Evolutionary conservation across 129 eudicot genomes (phyloP), one percentile per base, ranked within the genome.

Genomic region (Dittrichia graveolens): DNA sequence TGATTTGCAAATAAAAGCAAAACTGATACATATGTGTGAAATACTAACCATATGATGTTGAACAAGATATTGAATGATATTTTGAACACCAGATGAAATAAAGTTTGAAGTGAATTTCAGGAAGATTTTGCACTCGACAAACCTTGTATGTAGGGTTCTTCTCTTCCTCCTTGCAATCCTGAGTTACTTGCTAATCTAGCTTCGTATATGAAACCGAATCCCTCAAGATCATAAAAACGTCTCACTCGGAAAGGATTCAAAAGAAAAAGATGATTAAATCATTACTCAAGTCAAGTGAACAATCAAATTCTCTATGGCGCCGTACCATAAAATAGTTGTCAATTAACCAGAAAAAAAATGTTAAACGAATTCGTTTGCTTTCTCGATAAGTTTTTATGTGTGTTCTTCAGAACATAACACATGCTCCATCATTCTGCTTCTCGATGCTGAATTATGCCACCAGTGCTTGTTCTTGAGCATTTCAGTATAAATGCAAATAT

Each of bases 101-200:
- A 92, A 86, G 83, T 92, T 92, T n/a, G 98, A 92, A 73, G 98
- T 89, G 74, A 92, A 92, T 12, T 96, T 95, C 58, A 92, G 67
- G 63, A 92, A 92, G 58, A 92, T 78, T 72, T 89, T 92, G 81
- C 96, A 89, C 84, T 77, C 86, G 61, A 85, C 89, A 0, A 95
- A 89, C 88, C 69, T 96, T 79, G 46, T 45, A 89, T 37, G 80
- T 66, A 6, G 73, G 73, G 38, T 83, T 85, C 40, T 62, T 79
- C 85, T 86, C 96, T 80, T 83, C 91, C 66, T 85, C 91, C 24
- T 85, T 80, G 82, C 94, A 83, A 79, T 89, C 98, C 39, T 85
- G 95, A 3, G 85, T 64, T 45, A 77, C 60, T 62, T 59, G 55
- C 71, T 89, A 89, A 59, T 92, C 87, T 81, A 89, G 83, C 97